Evolutionary conservation across 768 basidiomycete species (phyloP).

Genomic region (Psilocybe subaeruginosa): DNA sequence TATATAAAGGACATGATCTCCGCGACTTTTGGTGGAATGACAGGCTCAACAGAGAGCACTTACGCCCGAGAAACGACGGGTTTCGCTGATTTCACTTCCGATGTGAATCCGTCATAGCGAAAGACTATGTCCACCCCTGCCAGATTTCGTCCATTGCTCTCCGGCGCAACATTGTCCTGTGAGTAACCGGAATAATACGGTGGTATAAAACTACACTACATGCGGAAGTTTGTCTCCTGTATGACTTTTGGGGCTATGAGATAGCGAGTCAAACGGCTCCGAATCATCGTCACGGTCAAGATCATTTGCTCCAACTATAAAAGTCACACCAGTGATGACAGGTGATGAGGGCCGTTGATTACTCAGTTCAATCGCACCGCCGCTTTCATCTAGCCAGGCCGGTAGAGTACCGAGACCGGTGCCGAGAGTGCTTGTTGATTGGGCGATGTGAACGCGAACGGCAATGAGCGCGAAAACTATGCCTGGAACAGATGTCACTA

Average conservation of each 20-base stretch:
- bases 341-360: background rate
- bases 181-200: too few species aligned
- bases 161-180: too few species aligned
- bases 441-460: constrained; percentile 15
- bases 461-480: constrained; percentile 20
- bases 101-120: too few species aligned
- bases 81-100: too few species aligned
- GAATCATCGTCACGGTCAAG: background rate
- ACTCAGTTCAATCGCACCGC: constrained; percentile 1
- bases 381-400: background rate
- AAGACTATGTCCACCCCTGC: too few species aligned
- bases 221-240: too few species aligned
- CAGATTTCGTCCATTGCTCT: too few species aligned
- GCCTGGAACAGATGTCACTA: constrained; percentile 6
- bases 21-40: too few species aligned
- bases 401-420: background rate
- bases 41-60: too few species aligned
- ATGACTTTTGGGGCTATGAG: background rate
- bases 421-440: background rate
- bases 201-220: too few species aligned
- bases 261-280: background rate
- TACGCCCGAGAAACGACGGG: too few species aligned
- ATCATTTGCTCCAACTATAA: background rate
- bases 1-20: too few species aligned
- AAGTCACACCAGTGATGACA: background rate